Conservation (phyloP, 106 monocot genomes). For the Dioscorea zingiberensis region DNA sequence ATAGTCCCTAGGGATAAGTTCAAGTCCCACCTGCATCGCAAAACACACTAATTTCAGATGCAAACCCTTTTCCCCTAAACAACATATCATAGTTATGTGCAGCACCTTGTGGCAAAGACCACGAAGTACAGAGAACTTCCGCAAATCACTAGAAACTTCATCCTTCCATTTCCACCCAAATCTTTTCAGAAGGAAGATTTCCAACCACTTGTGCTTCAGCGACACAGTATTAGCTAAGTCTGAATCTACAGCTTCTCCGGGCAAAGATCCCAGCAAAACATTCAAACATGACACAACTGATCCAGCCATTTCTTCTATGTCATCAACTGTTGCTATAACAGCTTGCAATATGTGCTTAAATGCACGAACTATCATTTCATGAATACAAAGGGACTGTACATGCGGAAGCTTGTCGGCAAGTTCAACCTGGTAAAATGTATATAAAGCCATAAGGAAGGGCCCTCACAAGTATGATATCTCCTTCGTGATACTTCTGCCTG, state of each 20-base stretch:
- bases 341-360: constrained; percentile 88
- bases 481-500: too few species aligned
- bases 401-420: constrained; percentile 93
- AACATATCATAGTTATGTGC: too few species aligned
- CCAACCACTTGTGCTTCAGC: constrained; percentile 68
- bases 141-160: constrained; percentile 43
- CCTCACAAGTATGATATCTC: not conserved
- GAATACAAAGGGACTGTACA: constrained; percentile 85
- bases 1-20: constrained; percentile 83
- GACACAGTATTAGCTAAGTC: constrained; percentile 24
- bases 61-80: too few species aligned
- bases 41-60: not conserved
- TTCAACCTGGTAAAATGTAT: constrained; percentile 51
- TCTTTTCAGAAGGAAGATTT: constrained; percentile 65
- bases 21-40: constrained; percentile 76
- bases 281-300: constrained; percentile 73
- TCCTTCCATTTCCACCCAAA: constrained; percentile 84
- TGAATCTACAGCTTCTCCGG: constrained; percentile 38
- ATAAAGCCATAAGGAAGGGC: not conserved
- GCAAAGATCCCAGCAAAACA: constrained; percentile 62
- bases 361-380: constrained; percentile 91
- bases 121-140: constrained; percentile 86
- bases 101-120: constrained; percentile 91
- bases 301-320: constrained; percentile 50
- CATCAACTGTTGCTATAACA: constrained; percentile 69